A percentile compares a stretch with the other conserved stretches of the same genome.
Evolutionary conservation across 2,329 filamentous ascomycete species (phyloP).

Genomic region (Fusarium mundagurra): DNA sequence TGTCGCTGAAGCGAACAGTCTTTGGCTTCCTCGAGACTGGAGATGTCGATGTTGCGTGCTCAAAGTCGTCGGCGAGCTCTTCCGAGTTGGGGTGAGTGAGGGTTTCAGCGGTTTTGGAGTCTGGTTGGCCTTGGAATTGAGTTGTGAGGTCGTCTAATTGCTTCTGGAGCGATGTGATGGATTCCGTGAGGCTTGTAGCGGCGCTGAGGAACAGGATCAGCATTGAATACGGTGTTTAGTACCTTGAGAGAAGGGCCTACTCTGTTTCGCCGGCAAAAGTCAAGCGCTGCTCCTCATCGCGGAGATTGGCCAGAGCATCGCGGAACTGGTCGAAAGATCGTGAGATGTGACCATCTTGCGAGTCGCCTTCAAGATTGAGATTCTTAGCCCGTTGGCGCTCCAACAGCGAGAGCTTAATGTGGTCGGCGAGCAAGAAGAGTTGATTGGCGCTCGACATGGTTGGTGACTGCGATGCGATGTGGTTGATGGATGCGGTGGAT

Average conservation of each 20-base stretch:
- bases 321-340: conserved; percentile 87
- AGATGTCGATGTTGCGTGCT: conserved; percentile 63
- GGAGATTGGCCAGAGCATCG: conserved; percentile 78
- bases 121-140: conserved; percentile 78
- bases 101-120: conserved; percentile 59
- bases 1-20: conserved; percentile 87
- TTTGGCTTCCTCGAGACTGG: conserved; percentile 60
- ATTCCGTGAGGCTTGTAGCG: conserved; percentile 64
- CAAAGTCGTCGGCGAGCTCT: conserved; percentile 69
- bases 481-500: neutral
- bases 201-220: conserved; percentile 49
- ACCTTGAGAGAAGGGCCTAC: conserved; percentile 53
- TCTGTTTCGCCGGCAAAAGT: conserved; percentile 71
- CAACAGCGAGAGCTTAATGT: conserved; percentile 94
- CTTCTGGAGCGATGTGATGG: conserved; percentile 73
- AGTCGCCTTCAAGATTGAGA: conserved; percentile 79
- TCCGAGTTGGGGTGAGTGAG: conserved; percentile 72
- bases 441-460: conserved; percentile 69
- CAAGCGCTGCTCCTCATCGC: conserved; percentile 71
- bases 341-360: conserved; percentile 89
- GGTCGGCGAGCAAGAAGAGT: conserved; percentile 92
- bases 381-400: conserved; percentile 89
- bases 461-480: neutral
- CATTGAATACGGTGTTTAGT: neutral
- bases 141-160: conserved; percentile 81